Evolutionary conservation across 2,329 filamentous ascomycete species (phyloP).

Genomic region (Fusarium verticillioides): DNA sequence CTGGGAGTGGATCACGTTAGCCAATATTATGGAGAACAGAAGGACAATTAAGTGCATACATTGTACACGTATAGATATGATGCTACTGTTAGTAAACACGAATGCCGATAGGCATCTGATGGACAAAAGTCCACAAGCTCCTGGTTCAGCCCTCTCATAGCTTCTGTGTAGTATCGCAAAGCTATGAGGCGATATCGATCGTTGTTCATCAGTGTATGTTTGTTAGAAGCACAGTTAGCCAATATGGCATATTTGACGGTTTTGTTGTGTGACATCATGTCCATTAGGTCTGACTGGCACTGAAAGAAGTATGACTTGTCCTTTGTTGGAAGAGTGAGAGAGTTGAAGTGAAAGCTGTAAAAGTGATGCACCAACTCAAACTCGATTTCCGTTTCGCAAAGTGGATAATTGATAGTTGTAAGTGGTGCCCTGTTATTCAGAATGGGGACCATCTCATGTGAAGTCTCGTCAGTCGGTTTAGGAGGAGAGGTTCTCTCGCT

Average conservation of each 20-base stretch:
- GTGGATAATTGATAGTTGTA: neutral
- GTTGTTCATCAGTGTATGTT: neutral
- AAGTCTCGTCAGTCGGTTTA: neutral
- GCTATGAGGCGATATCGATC: neutral
- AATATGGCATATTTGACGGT: neutral
- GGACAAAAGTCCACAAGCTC: neutral
- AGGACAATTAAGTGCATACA: neutral
- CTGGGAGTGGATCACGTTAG: neutral
- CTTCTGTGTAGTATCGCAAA: neutral
- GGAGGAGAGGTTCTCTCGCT: rapidly evolving
- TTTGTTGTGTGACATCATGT: neutral
- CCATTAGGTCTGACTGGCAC: neutral
- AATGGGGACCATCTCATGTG: neutral
- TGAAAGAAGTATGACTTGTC: neutral
- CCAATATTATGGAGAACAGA: neutral
- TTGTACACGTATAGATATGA: neutral
- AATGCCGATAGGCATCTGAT: neutral
- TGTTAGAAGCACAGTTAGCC: neutral
- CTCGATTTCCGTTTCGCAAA: neutral
- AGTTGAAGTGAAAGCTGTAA: neutral
- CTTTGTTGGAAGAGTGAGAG: neutral
- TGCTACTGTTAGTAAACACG: neutral
- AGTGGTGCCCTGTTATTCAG: neutral
- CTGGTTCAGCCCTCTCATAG: neutral
- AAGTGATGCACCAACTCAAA: neutral